Base-by-base conservation (phyloP, 768 basidiomycete genomes). In the Tricholoma saponaceum region DNA sequence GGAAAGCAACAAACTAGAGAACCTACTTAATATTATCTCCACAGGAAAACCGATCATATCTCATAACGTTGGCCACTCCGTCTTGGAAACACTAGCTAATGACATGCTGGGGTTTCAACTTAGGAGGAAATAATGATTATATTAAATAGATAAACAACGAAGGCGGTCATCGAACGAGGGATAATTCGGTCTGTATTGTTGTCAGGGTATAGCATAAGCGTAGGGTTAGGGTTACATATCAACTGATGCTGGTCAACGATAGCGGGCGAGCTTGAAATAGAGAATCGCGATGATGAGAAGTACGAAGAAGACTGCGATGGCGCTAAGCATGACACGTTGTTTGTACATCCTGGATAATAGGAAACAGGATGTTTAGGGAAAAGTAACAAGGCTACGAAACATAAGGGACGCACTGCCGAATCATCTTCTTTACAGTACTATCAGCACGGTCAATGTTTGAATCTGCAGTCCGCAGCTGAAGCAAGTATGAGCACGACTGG, bases 361-460 rank as follows among this genome's bases (percentile, higher is more conserved):
- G 50, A 22, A 30, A 46, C 26, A 22, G 18, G n/a, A 52, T n/a
- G 32, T 4, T 30, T 44, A 49, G 37, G 20, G 28, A 60, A 49
- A 25, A 26, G 23, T n/a, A 37, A 46, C n/a, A 20, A n/a, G 23
- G 14, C 10, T 14, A 6, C 20, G 37, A 55, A 35, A 8, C 22
- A 25, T 47, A n/a, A 1, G 33, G 5, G 55, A 80, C 87, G 67
- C 63, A 95, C 95, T 91, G 86, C 68, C 84, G 77, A 46, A 96
- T 87, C 95, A 97, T 97, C 70, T 88, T 90, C 78, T 86, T 93
- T 39, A 98, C 76, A 20, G 93, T 97, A 3, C 90, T 90, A 3
- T 85, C 84, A n/a, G 95, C 91, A 37, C 88, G 78, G 70, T 91
- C 91, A 66, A 98, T 90, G 25, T 88, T 85, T 3, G 79, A 81